Evolutionary conservation across 1,284 basidiomycete genomes (phyloP).

Genomic region (Cryptococcus wingfieldii): DNA sequence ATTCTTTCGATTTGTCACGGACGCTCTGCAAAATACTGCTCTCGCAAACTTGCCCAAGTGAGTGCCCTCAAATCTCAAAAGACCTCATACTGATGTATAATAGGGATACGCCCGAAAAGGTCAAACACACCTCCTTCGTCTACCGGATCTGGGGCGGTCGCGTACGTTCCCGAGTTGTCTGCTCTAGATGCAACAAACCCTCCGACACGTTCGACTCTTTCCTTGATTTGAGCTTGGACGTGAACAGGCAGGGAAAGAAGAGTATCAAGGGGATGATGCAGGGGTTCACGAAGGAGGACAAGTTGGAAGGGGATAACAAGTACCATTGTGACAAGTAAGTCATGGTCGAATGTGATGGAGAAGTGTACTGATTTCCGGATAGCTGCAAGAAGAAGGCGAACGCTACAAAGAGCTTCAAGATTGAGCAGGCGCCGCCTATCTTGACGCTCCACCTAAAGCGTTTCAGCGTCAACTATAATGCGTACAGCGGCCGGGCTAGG

Average conservation of each 20-base stretch:
- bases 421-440: constrained; percentile 83
- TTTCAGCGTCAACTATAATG: constrained; percentile 55
- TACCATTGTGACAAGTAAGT: constrained; percentile 96
- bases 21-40: constrained; percentile 82
- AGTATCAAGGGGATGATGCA: constrained; percentile 71
- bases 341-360: neutral
- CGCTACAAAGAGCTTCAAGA: constrained; percentile 52
- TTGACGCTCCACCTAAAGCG: constrained; percentile 96
- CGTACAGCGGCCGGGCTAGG: constrained; percentile 58
- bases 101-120: constrained; percentile 71
- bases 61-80: constrained; percentile 6
- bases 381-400: constrained; percentile 45
- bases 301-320: constrained; percentile 84
- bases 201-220: constrained; percentile 97
- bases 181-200: constrained; percentile 73
- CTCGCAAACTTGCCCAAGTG: constrained; percentile 68
- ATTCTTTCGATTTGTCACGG: constrained; percentile 91
- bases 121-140: constrained; percentile 89
- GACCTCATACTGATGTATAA: neutral
- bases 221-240: constrained; percentile 87
- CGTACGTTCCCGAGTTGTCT: constrained; percentile 89
- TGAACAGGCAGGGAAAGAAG: constrained; percentile 56
- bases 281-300: constrained; percentile 77
- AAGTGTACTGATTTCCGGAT: neutral
- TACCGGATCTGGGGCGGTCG: constrained; percentile 91